Base-by-base conservation (phyloP, 176 grass and related monocot genomes). In the Ananas comosus region DNA sequence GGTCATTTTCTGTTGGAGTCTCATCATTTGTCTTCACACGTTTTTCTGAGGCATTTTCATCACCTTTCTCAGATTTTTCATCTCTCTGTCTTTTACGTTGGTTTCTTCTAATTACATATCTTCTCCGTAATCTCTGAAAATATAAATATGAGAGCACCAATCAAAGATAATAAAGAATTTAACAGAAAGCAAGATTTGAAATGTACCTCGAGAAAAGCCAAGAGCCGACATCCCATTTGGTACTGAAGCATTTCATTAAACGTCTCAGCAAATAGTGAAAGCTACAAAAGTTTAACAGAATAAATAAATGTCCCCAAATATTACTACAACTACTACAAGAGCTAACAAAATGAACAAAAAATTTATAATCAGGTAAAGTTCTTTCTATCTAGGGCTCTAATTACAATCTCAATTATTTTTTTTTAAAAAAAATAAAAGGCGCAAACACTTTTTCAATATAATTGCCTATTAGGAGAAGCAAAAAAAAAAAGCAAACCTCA, bases 201-300 rank as follows among this genome's bases (percentile, higher is more conserved):
- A 69, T 74, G 50, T 92, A 99, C 95, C 90, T 99, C 87, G 64
- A 99, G 95, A 83, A 99, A 99, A 66, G 87, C 89, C 67, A 91
- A 73, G 52, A 99, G 80, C 61, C 86, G 57, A 33, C 86, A 94
- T 65, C 95, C 95, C 95, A 99, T 99, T 71, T 80, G 81, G 80
- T 91, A 86, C 29, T 94, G 95, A 88, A 99, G 91, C 95, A 99
- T 99, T 90, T 99, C 95, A 71, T 85, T 79, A 67, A 99, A 87
- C 1, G 95, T 83, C 65, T 99, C 95, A 0, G 95, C 95, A 76
- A 99, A 99, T 49, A 99, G 76, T 63, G 95, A 94, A 82, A 99
- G 85, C 95, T 99, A 29, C 0, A 72, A 28, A 64, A 48, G 53
- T 16, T 25, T 16, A 73, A 42, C 19, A 72, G 63, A 27, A 57